Percentiles rank a stretch among this genome's conserved stretches.
Evolutionary conservation across 805 yeast species (phyloP).

Genomic region (Kuraishia ogatae): DNA sequence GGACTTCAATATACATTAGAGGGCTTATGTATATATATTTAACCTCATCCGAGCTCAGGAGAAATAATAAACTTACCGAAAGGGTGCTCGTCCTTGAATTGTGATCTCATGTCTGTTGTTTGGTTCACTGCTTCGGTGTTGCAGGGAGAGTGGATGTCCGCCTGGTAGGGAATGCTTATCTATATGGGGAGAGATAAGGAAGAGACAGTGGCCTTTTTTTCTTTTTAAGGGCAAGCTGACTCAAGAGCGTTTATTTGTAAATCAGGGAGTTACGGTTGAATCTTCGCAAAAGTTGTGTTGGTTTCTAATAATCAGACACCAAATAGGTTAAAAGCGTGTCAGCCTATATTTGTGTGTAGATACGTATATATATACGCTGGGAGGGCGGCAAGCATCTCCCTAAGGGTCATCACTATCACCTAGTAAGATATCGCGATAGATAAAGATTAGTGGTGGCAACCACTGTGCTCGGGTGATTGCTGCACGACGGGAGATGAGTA

Average conservation of each 20-base stretch:
- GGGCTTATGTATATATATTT: neutral
- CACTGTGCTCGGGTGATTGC: neutral
- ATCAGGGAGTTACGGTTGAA: neutral
- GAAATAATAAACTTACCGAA: slow-evolving; percentile 51
- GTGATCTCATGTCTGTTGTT: slow-evolving; percentile 62
- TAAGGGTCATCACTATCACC: neutral
- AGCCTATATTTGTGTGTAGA: neutral
- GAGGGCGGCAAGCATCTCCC: neutral
- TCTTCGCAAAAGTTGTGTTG: neutral
- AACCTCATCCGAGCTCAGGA: neutral
- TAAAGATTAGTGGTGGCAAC: neutral
- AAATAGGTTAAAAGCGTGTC: neutral
- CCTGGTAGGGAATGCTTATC: neutral
- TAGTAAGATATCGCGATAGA: neutral
- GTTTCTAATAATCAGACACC: neutral
- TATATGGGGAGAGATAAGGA: neutral
- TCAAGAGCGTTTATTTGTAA: neutral
- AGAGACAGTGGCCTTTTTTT: neutral
- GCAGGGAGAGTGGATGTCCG: neutral
- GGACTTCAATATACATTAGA: neutral
- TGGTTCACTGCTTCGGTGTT: slow-evolving; percentile 1
- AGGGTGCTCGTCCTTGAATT: slow-evolving; percentile 92
- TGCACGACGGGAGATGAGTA: neutral
- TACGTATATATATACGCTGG: neutral
- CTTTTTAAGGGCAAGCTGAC: neutral